Base-by-base conservation (phyloP, 768 basidiomycete genomes). In the Rhodosporidiobolus odoratus region DNA sequence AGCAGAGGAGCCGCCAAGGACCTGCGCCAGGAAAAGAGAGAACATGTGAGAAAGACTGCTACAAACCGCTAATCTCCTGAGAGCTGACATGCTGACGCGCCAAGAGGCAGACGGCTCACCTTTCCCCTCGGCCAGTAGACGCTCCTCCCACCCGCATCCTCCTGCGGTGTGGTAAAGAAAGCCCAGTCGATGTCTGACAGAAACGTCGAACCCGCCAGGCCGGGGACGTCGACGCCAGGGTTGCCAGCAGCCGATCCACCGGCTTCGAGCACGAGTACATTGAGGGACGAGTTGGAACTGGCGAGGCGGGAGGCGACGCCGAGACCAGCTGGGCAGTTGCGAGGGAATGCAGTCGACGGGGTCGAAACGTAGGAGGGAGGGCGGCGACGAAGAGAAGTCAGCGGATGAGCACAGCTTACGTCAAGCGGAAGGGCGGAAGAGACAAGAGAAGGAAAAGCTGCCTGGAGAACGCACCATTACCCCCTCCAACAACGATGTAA, bases 231-330 rank as follows among this genome's bases (percentile, higher is more conserved):
- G 19, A 71, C 43, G 7, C 65, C 58, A 2, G 50, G 48, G 64
- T 71, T 65, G 4, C 60, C 59, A 8, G 35, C 30, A 10, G 53
- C 59, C 37, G 43, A 27, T 16, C 37, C 25, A 3, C 82, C 83
- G 19, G 82, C 82, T 68, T 83, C 82, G 62, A 83, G 73, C 1
- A 84, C 81, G 35, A 80, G 76, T 17, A 84, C 82, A 1, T 79
- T 79, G 58, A 30, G 40, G 54, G 79, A 77, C 30, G 75, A 70
- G 4, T 78, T 69, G 71, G 84, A 81, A 64, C 82, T 82, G 9
- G 81, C 77, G 45, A 85, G 79, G 21, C 84, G 80, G 15, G 79
- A 78, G 25, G 83, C 84, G 17, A 84, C 75, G 1, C 81, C 80
- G 38, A 84, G 75, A 32, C 84, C 84, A 9, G 82, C 81, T 58